Evolutionary conservation across 331 rosid genomes (phyloP), one percentile per base, ranked within the genome.

Genomic region (Saraca asoca): DNA sequence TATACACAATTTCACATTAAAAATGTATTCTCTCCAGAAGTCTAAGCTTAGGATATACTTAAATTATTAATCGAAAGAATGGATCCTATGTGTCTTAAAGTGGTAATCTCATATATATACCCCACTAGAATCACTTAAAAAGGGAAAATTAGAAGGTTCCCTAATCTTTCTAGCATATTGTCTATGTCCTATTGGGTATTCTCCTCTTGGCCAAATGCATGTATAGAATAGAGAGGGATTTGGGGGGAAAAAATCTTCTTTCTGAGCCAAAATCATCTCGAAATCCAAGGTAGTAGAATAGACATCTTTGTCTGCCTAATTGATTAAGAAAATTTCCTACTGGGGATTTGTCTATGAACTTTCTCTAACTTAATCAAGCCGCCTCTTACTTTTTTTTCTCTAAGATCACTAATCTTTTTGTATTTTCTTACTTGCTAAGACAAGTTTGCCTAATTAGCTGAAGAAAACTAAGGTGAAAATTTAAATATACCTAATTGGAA

Each of bases 21-120:
- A 66, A 5, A 64, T 7, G n/a, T n/a, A n/a, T n/a, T n/a, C n/a
- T 38, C 34, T 62, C 42, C n/a, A n/a, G n/a, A 53, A 62, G 41
- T 49, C 55, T 65, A 33, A 54, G 33, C 61, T 69, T 38, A 64
- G 18, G 33, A 74, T 74, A 69, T 66, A 76, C 67, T 31, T 69
- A 64, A 69, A 85, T 73, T 71, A 85, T 85, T 88, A 73, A 72
- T 50, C 52, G 76, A 44, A 39, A 60, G 84, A 83, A 81, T 78
- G 53, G 74, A 81, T 83, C 75, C 85, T 78, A 58, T 37, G 70
- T 66, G 66, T 66, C 63, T 74, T 43, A 53, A 74, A 79, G 79
- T 75, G 79, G 63, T 44, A 75, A 76, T 53, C 65, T 55, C 77
- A 62, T 24, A 3, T 56, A 48, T 55, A 58, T 76, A 46, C 79